A percentile compares a stretch with the other conserved stretches of the same genome.
These are phyloP conservation scores for Heterobasidion parviporum DNA, from an alignment of 1,284 basidiomycete species.

Conservation along the genomic window DNA sequence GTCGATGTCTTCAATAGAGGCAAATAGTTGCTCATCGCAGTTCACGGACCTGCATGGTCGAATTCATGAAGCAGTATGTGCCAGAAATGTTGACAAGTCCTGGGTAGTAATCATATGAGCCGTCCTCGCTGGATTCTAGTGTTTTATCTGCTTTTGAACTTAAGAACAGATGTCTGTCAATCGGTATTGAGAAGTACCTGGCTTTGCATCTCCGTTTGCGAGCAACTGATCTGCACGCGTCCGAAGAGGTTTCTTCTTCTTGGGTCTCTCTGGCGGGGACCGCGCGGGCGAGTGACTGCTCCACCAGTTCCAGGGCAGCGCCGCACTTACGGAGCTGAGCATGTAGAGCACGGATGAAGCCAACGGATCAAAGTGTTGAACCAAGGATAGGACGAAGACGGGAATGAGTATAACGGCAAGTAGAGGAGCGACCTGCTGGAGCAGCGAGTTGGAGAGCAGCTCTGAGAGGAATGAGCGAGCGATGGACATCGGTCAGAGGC, in stretches of 20 bases:
- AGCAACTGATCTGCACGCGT: slow-evolving; percentile 47
- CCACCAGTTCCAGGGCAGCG: slow-evolving; percentile 55
- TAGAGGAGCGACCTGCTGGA: slow-evolving; percentile 50
- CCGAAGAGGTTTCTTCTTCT: slow-evolving; percentile 38
- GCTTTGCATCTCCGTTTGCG: slow-evolving; percentile 1
- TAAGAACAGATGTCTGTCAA: background rate
- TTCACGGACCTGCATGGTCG: slow-evolving; percentile 71
- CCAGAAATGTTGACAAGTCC: slow-evolving; percentile 92
- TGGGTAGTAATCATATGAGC: slow-evolving; percentile 56
- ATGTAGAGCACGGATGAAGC: slow-evolving; percentile 40
- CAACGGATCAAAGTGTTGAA: slow-evolving; percentile 25
- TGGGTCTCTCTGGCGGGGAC: slow-evolving; percentile 19
- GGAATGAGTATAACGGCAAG: slow-evolving; percentile 46
- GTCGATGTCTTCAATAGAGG: background rate
- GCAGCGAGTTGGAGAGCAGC: slow-evolving; percentile 12
- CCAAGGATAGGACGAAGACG: slow-evolving; percentile 32
- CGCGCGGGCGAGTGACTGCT: slow-evolving; percentile 16
- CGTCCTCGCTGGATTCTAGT: slow-evolving; percentile 14
- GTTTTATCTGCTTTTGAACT: background rate
- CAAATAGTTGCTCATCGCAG: slow-evolving; percentile 1
- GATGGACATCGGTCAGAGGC: background rate
- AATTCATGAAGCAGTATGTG: slow-evolving; percentile 93
- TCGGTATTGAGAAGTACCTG: background rate
- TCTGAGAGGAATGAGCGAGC: background rate
- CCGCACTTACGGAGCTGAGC: slow-evolving; percentile 41